A percentile compares a stretch with the other conserved stretches of the same genome.
These are phyloP conservation scores for Medicago ruthenica DNA, from an alignment of 306 rosid species.

Conservation along the genomic window DNA sequence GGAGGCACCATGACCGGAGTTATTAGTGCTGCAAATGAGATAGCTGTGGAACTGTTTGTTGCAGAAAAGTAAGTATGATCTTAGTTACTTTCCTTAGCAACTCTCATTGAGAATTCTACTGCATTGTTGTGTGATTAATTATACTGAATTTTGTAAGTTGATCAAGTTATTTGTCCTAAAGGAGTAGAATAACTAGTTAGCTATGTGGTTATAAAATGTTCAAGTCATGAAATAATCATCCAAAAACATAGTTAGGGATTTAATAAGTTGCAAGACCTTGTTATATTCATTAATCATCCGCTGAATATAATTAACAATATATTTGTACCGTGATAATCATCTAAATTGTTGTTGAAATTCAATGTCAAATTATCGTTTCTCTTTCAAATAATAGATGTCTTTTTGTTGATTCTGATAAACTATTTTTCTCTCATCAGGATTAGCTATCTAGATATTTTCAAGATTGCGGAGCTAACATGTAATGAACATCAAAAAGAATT, in stretches of 20 bases:
- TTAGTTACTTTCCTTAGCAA: slow-evolving; percentile 1
- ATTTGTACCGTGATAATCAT: too few relatives aligned
- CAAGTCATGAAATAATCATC: too few relatives aligned
- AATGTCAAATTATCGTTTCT: background rate
- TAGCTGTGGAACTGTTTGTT: slow-evolving; percentile 88
- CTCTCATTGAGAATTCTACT: background rate
- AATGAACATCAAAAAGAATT: slow-evolving; percentile 67
- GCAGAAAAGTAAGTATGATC: slow-evolving; percentile 70
- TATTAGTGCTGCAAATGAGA: slow-evolving; percentile 94
- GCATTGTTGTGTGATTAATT: background rate
- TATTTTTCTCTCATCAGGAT: slow-evolving; percentile 57
- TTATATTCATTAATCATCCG: too few relatives aligned
- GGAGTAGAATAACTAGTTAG: background rate
- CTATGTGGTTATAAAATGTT: too few relatives aligned
- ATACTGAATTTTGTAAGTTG: background rate
- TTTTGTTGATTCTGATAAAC: background rate
- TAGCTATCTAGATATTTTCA: slow-evolving; percentile 82
- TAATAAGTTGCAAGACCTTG: too few relatives aligned
- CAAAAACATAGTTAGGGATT: background rate
- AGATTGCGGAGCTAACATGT: slow-evolving; percentile 83
- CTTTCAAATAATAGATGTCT: background rate
- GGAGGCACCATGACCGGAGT: slow-evolving; percentile 99
- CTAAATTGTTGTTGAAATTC: too few relatives aligned
- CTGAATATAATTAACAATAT: too few relatives aligned
- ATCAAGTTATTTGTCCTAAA: background rate